These are phyloP conservation scores for Striga hermonthica DNA, from an alignment of 305 asterid genomes.

Conservation along the genomic window DNA sequence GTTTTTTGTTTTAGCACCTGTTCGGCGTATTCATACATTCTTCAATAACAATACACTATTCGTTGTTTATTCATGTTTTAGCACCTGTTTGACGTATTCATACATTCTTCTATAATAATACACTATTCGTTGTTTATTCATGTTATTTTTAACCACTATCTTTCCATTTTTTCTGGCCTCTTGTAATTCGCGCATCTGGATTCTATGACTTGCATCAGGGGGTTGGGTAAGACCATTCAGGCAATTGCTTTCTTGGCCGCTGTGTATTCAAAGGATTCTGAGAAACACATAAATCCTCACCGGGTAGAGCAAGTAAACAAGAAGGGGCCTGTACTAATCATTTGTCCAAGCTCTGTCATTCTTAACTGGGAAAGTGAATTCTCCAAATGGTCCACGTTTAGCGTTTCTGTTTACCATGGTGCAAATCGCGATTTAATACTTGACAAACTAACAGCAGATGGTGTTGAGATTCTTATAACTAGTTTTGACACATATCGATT, in stretches of 20 bases:
- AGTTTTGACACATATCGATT: constrained; percentile 93
- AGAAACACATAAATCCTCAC: constrained; percentile 35
- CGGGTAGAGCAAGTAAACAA: constrained; percentile 29
- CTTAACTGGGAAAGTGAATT: constrained; percentile 92
- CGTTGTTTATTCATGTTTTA: too few species aligned
- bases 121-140: background rate
- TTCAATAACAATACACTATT: too few species aligned
- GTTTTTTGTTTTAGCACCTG: constrained; percentile 9
- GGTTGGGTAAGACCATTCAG: constrained; percentile 96
- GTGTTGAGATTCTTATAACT: constrained; percentile 72
- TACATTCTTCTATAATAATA: background rate
- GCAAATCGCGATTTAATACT: constrained; percentile 74
- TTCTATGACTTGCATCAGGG: constrained; percentile 49
- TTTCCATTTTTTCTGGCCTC: constrained; percentile 21
- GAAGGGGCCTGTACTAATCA: constrained; percentile 66
- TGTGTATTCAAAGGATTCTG: constrained; percentile 66
- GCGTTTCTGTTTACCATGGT: constrained; percentile 79
- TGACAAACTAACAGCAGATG: constrained; percentile 58
- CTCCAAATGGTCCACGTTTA: constrained; percentile 84
- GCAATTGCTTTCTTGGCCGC: constrained; percentile 94
- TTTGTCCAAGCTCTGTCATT: constrained; percentile 91
- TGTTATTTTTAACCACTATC: constrained; percentile 1
- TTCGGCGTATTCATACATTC: too few species aligned
- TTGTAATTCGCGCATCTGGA: background rate
- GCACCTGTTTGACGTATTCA: constrained; percentile 8